Percentiles rank a stretch among this genome's conserved stretches.
These are phyloP conservation scores for Voacanga thouarsii DNA, from an alignment of 257 asterid genomes.

Conservation along the genomic window DNA sequence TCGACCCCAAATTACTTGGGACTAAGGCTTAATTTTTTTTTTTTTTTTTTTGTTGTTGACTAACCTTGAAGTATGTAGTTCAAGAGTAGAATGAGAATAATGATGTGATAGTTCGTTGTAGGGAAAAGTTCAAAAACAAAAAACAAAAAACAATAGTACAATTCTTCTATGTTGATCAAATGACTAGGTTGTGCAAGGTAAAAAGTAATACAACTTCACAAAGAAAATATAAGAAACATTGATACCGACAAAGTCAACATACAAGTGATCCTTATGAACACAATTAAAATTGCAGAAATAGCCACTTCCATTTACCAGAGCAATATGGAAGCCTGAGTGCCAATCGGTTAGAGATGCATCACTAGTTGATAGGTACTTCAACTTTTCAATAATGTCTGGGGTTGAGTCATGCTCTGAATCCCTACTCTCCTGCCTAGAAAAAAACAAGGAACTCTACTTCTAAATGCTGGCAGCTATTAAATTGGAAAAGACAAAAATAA, in stretches of 20 bases:
- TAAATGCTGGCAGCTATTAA: not conserved
- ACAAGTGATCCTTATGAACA: not conserved
- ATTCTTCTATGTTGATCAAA: not conserved
- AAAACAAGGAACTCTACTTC: not conserved
- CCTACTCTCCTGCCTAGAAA: constrained; percentile 70
- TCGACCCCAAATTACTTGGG: no score
- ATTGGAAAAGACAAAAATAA: not conserved
- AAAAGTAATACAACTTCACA: not conserved
- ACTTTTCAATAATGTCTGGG: constrained; percentile 50
- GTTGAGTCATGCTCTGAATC: constrained; percentile 62
- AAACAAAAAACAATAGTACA: not conserved
- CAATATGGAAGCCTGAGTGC: constrained; percentile 92
- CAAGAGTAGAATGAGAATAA: not conserved
- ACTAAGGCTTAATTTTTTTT: no score
- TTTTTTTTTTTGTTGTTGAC: no score
- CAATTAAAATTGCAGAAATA: constrained; percentile 17
- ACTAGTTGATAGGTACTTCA: constrained; percentile 61
- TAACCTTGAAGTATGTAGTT: not conserved
- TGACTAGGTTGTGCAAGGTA: not conserved
- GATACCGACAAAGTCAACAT: not conserved
- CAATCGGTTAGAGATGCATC: constrained; percentile 77
- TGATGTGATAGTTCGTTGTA: not conserved
- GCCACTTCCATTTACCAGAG: constrained; percentile 53
- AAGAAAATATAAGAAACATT: not conserved
- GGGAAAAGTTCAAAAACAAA: no score